A percentile compares a stretch with the other conserved stretches of the same genome.
phyloP scores from a whole-genome alignment of 116 monocot genomes.

The Zostera marina region DNA sequence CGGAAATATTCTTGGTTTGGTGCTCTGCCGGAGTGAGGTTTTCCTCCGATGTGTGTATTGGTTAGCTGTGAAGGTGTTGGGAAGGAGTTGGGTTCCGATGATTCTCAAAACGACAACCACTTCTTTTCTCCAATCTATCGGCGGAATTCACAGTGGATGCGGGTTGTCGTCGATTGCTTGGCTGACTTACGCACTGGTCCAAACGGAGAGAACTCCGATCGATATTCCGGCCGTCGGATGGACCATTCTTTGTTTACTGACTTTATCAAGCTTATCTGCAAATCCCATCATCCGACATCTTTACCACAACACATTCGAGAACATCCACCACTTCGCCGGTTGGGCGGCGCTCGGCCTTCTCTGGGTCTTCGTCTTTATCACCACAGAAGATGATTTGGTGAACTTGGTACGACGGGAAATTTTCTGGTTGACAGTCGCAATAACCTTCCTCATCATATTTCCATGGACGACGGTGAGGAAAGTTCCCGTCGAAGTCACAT shows the following conservation, averaged over 20 bases:
- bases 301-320: slow-evolving; percentile 60
- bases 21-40: too few species aligned
- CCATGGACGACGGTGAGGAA: slow-evolving; percentile 38
- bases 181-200: slow-evolving; percentile 33
- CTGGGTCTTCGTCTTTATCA: slow-evolving; percentile 39
- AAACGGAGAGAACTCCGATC: slow-evolving; percentile 5
- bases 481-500: slow-evolving; percentile 24
- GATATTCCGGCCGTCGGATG: slow-evolving; percentile 25
- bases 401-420: slow-evolving; percentile 16
- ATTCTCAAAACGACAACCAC: slow-evolving; percentile 32
- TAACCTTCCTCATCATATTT: slow-evolving; percentile 39
- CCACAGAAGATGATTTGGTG: slow-evolving; percentile 14
- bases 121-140: slow-evolving; percentile 50
- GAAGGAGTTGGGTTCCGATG: slow-evolving; percentile 23
- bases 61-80: slow-evolving; percentile 27
- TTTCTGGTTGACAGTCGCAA: slow-evolving; percentile 27
- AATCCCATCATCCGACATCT: slow-evolving; percentile 54
- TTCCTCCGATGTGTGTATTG: too few species aligned
- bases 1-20: too few species aligned
- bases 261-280: slow-evolving; percentile 30
- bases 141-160: slow-evolving; percentile 54
- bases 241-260: slow-evolving; percentile 23
- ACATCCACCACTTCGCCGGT: slow-evolving; percentile 55
- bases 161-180: slow-evolving; percentile 47
- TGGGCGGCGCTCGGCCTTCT: slow-evolving; percentile 39